These are phyloP conservation scores for Drechslerella coelobrocha DNA, from an alignment of 2,329 filamentous ascomycete genomes.

Conservation along the genomic window DNA sequence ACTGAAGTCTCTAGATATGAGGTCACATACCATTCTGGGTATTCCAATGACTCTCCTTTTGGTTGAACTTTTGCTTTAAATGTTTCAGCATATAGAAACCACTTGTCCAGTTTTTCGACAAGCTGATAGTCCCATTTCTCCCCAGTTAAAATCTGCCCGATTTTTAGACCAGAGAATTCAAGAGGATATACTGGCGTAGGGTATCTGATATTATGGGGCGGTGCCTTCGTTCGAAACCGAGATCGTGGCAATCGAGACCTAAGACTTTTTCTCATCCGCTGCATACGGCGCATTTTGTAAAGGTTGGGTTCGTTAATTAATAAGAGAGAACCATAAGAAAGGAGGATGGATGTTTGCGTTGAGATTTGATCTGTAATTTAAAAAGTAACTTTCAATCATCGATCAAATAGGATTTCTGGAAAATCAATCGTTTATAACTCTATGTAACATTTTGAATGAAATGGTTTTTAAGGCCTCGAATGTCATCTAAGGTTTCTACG, in stretches of 20 bases:
- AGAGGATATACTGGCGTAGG: constrained; percentile 26
- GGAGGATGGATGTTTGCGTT: constrained; percentile 11
- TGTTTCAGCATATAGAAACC: constrained; percentile 27
- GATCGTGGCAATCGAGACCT: constrained; percentile 21
- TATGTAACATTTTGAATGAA: constrained; percentile 3
- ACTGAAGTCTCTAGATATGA: constrained; percentile 17
- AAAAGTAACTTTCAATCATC: constrained; percentile 18
- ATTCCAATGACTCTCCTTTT: constrained; percentile 14
- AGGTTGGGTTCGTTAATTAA: constrained; percentile 17
- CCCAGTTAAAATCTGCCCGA: constrained; percentile 24
- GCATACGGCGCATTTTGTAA: constrained; percentile 31
- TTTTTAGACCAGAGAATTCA: constrained; percentile 28
- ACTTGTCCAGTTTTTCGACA: constrained; percentile 23
- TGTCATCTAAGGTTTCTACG: constrained; percentile 11
- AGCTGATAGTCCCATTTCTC: constrained; percentile 26
- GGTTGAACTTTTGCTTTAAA: constrained; percentile 27
- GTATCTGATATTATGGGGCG: constrained; percentile 14
- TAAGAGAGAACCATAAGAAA: constrained; percentile 13
- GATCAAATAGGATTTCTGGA: constrained; percentile 14
- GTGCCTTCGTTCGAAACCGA: constrained; percentile 27
- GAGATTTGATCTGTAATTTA: constrained; percentile 17
- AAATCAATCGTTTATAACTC: constrained; percentile 11
- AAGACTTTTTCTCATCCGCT: constrained; percentile 24
- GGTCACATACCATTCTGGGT: constrained; percentile 18
- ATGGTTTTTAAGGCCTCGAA: constrained; percentile 7